Evolutionary conservation across 495 filamentous ascomycete species (phyloP), one percentile per base, ranked within the genome.

Genomic region (Chaetomium fimeti): DNA sequence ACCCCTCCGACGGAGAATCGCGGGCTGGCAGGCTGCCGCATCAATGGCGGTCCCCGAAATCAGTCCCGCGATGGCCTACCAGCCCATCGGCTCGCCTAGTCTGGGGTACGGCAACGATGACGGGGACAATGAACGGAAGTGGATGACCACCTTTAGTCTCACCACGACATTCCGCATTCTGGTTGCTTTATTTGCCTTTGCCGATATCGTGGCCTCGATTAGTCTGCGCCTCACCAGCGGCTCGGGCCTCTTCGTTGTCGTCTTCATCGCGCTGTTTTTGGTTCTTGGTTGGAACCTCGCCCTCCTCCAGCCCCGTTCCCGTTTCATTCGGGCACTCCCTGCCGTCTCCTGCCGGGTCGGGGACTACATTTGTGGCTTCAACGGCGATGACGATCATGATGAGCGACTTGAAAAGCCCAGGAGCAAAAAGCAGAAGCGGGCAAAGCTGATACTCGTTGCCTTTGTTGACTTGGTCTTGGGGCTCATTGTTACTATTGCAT

Each of bases 321-420:
- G 27, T 3, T 5, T 27, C 45, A n/a, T 20, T 9, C 20, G 61
- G 51, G 16, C 3, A 3, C 47, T 67, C 18, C 68, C 68, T 5
- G 28, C n/a, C 29, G 25, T 69, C 18, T 5, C 58, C 2, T 54
- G 49, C 57, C 57, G 59, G 42, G 22, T 69, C 24, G 68, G 68
- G 7, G 61, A 61, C n/a, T 61, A 45, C 5, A 15, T 13, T 11
- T 69, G 65, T 22, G 58, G 25, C 6, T 24, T 61, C 12, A 55
- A 55, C 53, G 51, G 49, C 12, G 56, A 61, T 28, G 15, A 43
- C 40, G 40, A 43, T 13, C 0, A 16, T 1, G 57, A 64, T 15
- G 51, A 32, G 3, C 2, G 20, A 11, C 55, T 15, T n/a, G 12
- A 22, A 22, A 62, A 32, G 47, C 38, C 29, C 49, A 40, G 15